A percentile compares a stretch with the other conserved stretches of the same genome.
Conservation (phyloP, 805 yeast species). For the Kregervanrija fluxuum region DNA sequence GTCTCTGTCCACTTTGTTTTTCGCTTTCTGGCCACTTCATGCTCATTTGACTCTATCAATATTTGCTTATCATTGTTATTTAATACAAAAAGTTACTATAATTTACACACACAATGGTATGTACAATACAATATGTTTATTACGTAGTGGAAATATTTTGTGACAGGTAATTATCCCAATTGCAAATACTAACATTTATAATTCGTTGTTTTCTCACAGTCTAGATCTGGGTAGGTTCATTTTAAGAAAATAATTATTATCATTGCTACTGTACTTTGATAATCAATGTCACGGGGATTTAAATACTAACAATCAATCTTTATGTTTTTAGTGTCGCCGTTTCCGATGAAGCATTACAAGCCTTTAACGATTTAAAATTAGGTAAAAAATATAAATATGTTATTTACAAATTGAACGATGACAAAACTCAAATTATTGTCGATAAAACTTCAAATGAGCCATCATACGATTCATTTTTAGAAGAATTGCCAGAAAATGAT, state of each 20-base stretch:
- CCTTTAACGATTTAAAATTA: constrained; percentile 93
- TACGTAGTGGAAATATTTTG: too few species aligned
- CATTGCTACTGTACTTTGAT: background rate
- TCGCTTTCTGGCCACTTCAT: too few species aligned
- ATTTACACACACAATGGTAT: too few species aligned
- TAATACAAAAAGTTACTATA: too few species aligned
- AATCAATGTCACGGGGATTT: too few species aligned
- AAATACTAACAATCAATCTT: background rate
- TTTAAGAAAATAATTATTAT: background rate
- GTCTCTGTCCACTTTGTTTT: background rate
- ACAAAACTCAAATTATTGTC: constrained; percentile 85
- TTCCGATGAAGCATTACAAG: constrained; percentile 79
- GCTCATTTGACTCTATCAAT: too few species aligned
- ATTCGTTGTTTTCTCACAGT: constrained; percentile 11
- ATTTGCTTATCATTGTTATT: too few species aligned
- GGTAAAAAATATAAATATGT: constrained; percentile 85
- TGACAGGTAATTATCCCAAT: background rate
- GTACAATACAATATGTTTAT: too few species aligned
- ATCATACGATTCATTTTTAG: constrained; percentile 81
- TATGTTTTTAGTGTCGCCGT: constrained; percentile 55
- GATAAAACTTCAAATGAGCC: constrained; percentile 69
- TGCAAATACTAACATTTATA: constrained; percentile 5
- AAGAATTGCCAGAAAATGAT: constrained; percentile 88
- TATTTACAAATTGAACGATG: constrained; percentile 72
- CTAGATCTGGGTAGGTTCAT: constrained; percentile 30